A percentile compares a stretch with the other conserved stretches of the same genome.
These are phyloP conservation scores for Apiospora marii DNA, from an alignment of 2,329 filamentous ascomycete species.

Conservation along the genomic window DNA sequence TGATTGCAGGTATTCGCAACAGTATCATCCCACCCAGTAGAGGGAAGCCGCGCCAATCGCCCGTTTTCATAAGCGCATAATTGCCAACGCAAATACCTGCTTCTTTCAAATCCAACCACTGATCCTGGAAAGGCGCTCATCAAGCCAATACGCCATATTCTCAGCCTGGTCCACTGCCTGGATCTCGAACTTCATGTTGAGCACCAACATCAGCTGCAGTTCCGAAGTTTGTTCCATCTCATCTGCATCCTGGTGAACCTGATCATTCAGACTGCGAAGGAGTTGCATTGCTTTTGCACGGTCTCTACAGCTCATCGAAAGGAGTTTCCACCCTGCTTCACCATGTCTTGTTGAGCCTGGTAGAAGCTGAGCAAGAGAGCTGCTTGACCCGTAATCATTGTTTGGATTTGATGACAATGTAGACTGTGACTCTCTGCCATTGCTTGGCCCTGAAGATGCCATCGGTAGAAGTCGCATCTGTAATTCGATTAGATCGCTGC, in stretches of 20 bases:
- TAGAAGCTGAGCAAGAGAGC: slow-evolving; percentile 20
- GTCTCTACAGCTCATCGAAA: slow-evolving; percentile 61
- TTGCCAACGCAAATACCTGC: background rate
- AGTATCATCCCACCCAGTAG: too few species aligned
- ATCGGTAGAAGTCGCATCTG: background rate
- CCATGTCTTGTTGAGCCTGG: background rate
- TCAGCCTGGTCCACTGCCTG: slow-evolving; percentile 70
- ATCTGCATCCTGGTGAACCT: slow-evolving; percentile 39
- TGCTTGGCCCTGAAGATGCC: background rate
- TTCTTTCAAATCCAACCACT: slow-evolving; percentile 23
- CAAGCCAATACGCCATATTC: slow-evolving; percentile 58
- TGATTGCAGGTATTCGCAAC: background rate
- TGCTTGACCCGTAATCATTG: background rate
- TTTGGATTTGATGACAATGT: background rate
- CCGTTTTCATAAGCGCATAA: background rate
- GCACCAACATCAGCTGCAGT: slow-evolving; percentile 75
- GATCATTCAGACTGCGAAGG: slow-evolving; percentile 52
- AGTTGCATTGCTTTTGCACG: slow-evolving; percentile 63
- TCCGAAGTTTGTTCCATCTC: slow-evolving; percentile 58
- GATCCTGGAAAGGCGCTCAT: slow-evolving; percentile 46
- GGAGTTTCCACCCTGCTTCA: slow-evolving; percentile 17
- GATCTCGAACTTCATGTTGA: slow-evolving; percentile 80
- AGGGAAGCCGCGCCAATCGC: background rate
- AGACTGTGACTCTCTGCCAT: slow-evolving; percentile 3
- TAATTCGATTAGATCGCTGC: slow-evolving; percentile 47